These are phyloP conservation scores for Apiotrichum gamsii DNA, from an alignment of 1,284 basidiomycete genomes.

Conservation along the genomic window DNA sequence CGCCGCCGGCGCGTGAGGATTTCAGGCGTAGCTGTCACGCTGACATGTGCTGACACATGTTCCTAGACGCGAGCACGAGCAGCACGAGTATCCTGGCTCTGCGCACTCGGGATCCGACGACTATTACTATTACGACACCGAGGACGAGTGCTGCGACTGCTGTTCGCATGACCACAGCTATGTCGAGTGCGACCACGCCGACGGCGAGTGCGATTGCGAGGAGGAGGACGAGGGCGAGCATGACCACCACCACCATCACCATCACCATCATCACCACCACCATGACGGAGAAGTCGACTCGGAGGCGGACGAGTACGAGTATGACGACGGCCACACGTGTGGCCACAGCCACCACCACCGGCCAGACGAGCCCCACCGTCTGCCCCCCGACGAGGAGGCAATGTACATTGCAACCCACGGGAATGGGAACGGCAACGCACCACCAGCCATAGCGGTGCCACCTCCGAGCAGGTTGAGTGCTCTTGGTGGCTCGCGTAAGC, in stretches of 20 bases:
- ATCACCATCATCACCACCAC: conserved; percentile 13
- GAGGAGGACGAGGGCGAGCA: conserved; percentile 9
- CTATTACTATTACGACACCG: conserved; percentile 29
- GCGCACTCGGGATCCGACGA: conserved; percentile 30
- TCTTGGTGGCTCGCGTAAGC: conserved; percentile 5
- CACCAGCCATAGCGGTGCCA: not conserved
- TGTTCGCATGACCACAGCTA: conserved; percentile 22
- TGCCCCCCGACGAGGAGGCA: not conserved
- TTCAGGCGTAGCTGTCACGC: too few species aligned
- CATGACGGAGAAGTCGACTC: conserved; percentile 20
- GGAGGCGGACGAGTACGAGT: conserved; percentile 20
- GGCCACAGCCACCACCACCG: too few species aligned
- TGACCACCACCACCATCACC: conserved; percentile 16
- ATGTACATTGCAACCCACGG: not conserved
- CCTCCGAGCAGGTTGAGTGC: not conserved
- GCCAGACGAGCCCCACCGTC: not conserved
- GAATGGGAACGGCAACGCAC: not conserved
- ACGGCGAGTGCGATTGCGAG: conserved; percentile 14
- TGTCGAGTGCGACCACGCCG: conserved; percentile 19
- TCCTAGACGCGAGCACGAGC: conserved; percentile 10
- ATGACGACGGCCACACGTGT: conserved; percentile 3
- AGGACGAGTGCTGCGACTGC: conserved; percentile 30
- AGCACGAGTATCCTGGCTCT: conserved; percentile 22
- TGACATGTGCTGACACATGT: conserved; percentile 2
- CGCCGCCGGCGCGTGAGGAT: too few species aligned